These are phyloP conservation scores for Diaporthe helianthi DNA, from an alignment of 2,329 filamentous ascomycete genomes.

Conservation along the genomic window DNA sequence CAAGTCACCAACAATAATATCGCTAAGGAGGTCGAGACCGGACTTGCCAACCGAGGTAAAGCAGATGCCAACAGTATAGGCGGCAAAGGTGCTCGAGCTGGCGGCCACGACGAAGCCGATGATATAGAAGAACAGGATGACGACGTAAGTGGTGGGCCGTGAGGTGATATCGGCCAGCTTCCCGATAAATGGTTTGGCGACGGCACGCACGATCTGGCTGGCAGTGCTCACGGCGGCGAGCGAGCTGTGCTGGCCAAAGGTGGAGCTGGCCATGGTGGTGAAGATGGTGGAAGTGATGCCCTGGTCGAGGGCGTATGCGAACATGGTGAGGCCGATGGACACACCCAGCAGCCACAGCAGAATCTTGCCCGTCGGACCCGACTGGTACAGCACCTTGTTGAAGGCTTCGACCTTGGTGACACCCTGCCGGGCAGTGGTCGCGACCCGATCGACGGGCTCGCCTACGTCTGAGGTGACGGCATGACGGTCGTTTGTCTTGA, in stretches of 20 bases:
- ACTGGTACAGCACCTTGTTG: constrained; percentile 49
- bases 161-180: constrained; percentile 49
- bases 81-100: constrained; percentile 42
- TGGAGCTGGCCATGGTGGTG: constrained; percentile 44
- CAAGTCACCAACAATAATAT: constrained; percentile 47
- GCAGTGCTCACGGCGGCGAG: constrained; percentile 45
- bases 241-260: constrained; percentile 43
- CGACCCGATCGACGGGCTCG: constrained; percentile 14
- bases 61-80: constrained; percentile 47
- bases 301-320: constrained; percentile 47
- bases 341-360: constrained; percentile 46
- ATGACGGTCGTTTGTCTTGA: constrained; percentile 22
- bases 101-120: constrained; percentile 47
- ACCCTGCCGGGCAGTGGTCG: constrained; percentile 35
- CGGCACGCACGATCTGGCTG: constrained; percentile 47
- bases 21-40: constrained; percentile 46
- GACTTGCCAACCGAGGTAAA: constrained; percentile 48
- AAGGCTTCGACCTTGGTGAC: constrained; percentile 48
- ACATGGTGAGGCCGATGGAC: constrained; percentile 46
- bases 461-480: constrained; percentile 14
- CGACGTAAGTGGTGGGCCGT: constrained; percentile 48
- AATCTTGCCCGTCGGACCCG: constrained; percentile 44
- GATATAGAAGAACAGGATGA: constrained; percentile 48
- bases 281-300: constrained; percentile 46
- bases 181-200: constrained; percentile 49